These are phyloP conservation scores for Colletotrichum euphorbiae DNA, from an alignment of 2,329 filamentous ascomycete species.

Conservation along the genomic window DNA sequence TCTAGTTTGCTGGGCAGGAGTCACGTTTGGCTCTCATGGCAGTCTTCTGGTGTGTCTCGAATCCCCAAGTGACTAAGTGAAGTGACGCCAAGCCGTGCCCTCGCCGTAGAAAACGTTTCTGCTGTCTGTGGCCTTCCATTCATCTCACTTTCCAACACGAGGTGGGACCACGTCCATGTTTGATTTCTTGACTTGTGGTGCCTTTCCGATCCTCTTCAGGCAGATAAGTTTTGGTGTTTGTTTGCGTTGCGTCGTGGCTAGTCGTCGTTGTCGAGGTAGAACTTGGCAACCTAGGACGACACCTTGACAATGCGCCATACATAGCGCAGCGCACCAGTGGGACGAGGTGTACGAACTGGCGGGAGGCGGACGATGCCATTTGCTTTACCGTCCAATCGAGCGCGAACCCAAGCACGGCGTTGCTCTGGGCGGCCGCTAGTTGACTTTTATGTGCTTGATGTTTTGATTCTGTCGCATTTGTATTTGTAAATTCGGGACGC, in stretches of 20 bases:
- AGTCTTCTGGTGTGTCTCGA: slow-evolving; percentile 27
- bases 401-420: slow-evolving; percentile 20
- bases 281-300: slow-evolving; percentile 20
- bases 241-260: slow-evolving; percentile 5
- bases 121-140: slow-evolving; percentile 12
- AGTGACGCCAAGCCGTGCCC: slow-evolving; percentile 37
- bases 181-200: slow-evolving; percentile 1
- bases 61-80: slow-evolving; percentile 23
- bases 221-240: slow-evolving; percentile 10
- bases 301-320: slow-evolving; percentile 16
- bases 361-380: slow-evolving; percentile 31
- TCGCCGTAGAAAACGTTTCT: slow-evolving; percentile 34
- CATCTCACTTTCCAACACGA: slow-evolving; percentile 35
- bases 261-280: slow-evolving; percentile 5
- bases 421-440: slow-evolving; percentile 26
- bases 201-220: neutral
- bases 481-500: slow-evolving; percentile 22
- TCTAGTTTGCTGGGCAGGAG: neutral
- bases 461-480: slow-evolving; percentile 31
- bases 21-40: slow-evolving; percentile 8
- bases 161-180: slow-evolving; percentile 26
- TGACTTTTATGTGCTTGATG: slow-evolving; percentile 20
- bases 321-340: slow-evolving; percentile 13
- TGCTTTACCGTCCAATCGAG: slow-evolving; percentile 35
- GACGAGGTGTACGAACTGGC: slow-evolving; percentile 28